Conservation (phyloP, 805 yeast genomes). For the Cyberlindnera xishuangbannaensis region DNA sequence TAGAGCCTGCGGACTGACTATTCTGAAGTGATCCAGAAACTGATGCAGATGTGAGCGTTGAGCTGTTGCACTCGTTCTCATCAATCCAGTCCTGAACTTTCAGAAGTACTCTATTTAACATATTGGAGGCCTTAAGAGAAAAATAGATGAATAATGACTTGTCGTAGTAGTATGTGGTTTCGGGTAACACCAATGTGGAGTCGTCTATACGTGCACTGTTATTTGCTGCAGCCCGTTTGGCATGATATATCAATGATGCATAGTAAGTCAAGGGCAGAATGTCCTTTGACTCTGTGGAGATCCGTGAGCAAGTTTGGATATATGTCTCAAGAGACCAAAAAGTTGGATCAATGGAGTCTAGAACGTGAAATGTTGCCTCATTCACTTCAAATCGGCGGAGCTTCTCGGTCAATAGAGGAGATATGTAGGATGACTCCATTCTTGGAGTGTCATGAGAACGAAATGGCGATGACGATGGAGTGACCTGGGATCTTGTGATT, state of each 20-base stretch:
- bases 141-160: slow-evolving; percentile 3
- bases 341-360: slow-evolving; percentile 12
- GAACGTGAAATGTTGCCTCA: slow-evolving; percentile 4
- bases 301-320: slow-evolving; percentile 5
- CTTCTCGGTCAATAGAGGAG: neutral
- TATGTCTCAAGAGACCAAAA: slow-evolving; percentile 12
- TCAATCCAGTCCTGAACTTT: slow-evolving; percentile 4
- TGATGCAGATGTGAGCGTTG: no score
- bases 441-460: neutral
- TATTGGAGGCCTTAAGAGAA: slow-evolving; percentile 3
- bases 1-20: no score
- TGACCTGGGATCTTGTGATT: no score
- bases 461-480: no score
- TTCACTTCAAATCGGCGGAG: slow-evolving; percentile 1
- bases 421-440: neutral
- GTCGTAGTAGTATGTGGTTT: slow-evolving; percentile 9
- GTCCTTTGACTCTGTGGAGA: slow-evolving; percentile 1
- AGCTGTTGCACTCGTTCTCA: no score
- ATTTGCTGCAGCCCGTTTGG: neutral
- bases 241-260: slow-evolving; percentile 4
- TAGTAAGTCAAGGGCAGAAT: slow-evolving; percentile 6
- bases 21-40: no score
- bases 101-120: slow-evolving; percentile 4
- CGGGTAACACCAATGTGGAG: no score
- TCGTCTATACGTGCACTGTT: neutral